These are phyloP conservation scores for Daldinia childiae DNA, from an alignment of 495 filamentous ascomycete genomes.

Conservation along the genomic window DNA sequence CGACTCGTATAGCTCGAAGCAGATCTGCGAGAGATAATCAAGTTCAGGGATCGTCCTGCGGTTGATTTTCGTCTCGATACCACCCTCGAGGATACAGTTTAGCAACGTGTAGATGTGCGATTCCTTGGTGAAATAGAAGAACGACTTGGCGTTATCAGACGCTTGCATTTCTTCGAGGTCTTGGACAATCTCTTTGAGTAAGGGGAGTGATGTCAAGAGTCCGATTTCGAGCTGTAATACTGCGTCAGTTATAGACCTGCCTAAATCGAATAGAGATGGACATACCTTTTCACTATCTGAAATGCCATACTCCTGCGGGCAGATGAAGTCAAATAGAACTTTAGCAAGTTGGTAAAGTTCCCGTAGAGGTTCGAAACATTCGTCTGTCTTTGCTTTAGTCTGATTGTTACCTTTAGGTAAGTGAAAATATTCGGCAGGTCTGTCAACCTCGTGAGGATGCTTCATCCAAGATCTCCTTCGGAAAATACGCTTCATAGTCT, in stretches of 20 bases:
- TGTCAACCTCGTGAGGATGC: conserved; percentile 53
- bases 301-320: conserved; percentile 97
- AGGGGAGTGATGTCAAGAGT: conserved; percentile 87
- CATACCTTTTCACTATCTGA: conserved; percentile 83
- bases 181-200: conserved; percentile 94
- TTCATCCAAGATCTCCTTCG: conserved; percentile 62
- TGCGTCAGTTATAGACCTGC: conserved; percentile 11
- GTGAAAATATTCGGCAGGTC: conserved; percentile 81
- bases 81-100: conserved; percentile 97
- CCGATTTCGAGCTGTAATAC: conserved; percentile 81
- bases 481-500: conserved; percentile 62
- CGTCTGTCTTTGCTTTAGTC: conserved; percentile 84
- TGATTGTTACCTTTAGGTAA: conserved; percentile 80
- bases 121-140: conserved; percentile 99
- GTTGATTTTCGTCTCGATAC: conserved; percentile 89
- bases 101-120: conserved; percentile 97
- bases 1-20: conserved; percentile 96
- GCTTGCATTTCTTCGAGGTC: conserved; percentile 98
- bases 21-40: conserved; percentile 97
- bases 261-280: not conserved
- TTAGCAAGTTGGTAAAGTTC: conserved; percentile 94
- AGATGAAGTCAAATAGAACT: conserved; percentile 97
- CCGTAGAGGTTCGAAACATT: conserved; percentile 83
- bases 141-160: conserved; percentile 88
- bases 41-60: conserved; percentile 94